Base-by-base conservation (phyloP, 2,329 filamentous ascomycete genomes). In the Parastagonospora avenae region DNA sequence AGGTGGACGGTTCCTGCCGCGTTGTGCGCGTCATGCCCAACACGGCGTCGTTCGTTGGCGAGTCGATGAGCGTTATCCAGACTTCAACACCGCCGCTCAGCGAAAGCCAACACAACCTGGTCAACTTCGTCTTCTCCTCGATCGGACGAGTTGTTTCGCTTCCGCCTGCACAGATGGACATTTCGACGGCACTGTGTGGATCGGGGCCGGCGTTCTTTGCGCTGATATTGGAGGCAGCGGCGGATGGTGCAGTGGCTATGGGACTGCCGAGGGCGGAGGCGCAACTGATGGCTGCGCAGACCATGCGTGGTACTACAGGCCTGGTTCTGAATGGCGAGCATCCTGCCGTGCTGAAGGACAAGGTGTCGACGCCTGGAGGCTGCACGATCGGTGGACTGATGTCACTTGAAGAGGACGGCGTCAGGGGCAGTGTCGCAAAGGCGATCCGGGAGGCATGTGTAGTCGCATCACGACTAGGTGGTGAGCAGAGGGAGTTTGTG, bases 11-110 rank as follows among this genome's bases (percentile, higher is more conserved):
- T 33, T 61, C 62, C n/a, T 89, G 84, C 73, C 79, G 83, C 36
- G 81, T 94, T 38, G 86, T 95, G 4, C 82, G 91, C 29, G 90
- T 88, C 47, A 91, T 95, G 84, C 91, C 91, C 62, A 95, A 95
- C 77, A 92, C 89, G 0, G 90, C 91, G 9, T 86, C 87, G 24
- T 81, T 90, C 42, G 88, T 95, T 50, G 79, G 90, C 40, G 87
- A 95, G 74, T 87, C 84, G 61, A 94, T 94, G 89, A 93, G 79
- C 8, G 79, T 94, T 46, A 88, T 96, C 60, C 86, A 85, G 41
- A 85, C 81, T 1, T 79, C 81, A 6, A 79, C 77, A 8, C 84
- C 86, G 8, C 80, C 85, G 2, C 77, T 90, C 11, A 77, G 81
- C 4, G 67, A 79, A 1, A 74, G 78, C 14, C 80, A 80, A 28